Percentiles rank a stretch among this genome's conserved stretches.
Conservation (phyloP, 2,329 filamentous ascomycete genomes). For the Allantophomopsis lycopodina region DNA sequence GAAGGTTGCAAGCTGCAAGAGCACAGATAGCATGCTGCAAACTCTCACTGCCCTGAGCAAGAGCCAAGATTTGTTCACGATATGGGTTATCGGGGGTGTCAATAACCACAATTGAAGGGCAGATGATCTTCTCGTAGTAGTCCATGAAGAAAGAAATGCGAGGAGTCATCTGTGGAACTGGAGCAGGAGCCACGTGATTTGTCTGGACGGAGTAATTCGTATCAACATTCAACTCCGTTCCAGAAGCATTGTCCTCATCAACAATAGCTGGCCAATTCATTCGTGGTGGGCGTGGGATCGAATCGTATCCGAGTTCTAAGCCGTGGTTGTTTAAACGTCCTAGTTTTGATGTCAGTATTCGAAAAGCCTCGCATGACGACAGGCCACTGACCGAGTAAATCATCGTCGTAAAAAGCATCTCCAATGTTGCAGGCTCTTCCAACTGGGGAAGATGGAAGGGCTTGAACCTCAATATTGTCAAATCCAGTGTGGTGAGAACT, state of each 20-base stretch:
- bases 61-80: slow-evolving; percentile 63
- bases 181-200: slow-evolving; percentile 18
- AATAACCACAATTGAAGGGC: slow-evolving; percentile 81
- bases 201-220: slow-evolving; percentile 13
- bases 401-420: slow-evolving; percentile 21
- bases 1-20: slow-evolving; percentile 75
- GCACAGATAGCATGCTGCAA: slow-evolving; percentile 90
- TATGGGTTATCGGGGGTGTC: slow-evolving; percentile 81
- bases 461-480: slow-evolving; percentile 23
- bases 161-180: slow-evolving; percentile 48
- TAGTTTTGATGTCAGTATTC: slow-evolving; percentile 2
- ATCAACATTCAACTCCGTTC: slow-evolving; percentile 13
- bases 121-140: slow-evolving; percentile 88
- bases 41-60: slow-evolving; percentile 66
- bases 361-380: slow-evolving; percentile 1
- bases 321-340: slow-evolving; percentile 10
- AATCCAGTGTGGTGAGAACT: slow-evolving; percentile 44
- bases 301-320: slow-evolving; percentile 13
- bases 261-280: slow-evolving; percentile 17
- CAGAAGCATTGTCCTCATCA: slow-evolving; percentile 18
- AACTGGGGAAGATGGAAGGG: slow-evolving; percentile 8
- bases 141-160: slow-evolving; percentile 83
- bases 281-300: slow-evolving; percentile 16
- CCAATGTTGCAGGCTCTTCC: slow-evolving; percentile 2
- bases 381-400: slow-evolving; percentile 21